Conservation (phyloP, 1,284 basidiomycete species). For the Cutaneotrichosporon curvatum region DNA sequence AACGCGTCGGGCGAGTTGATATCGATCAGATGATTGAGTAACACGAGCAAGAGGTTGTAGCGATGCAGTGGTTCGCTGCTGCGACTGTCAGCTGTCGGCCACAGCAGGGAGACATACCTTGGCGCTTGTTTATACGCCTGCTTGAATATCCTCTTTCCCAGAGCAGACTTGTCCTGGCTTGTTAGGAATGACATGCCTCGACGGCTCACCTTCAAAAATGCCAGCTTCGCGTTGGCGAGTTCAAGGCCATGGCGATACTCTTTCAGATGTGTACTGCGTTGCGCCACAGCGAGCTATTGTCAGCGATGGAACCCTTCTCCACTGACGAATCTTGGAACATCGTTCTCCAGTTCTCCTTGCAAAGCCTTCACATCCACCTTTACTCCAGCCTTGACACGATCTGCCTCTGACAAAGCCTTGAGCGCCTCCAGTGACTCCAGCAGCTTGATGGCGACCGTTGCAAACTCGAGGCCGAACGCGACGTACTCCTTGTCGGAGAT, state of each 20-base stretch:
- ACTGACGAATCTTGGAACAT: constrained; percentile 19
- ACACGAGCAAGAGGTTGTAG: constrained; percentile 25
- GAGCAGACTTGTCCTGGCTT: constrained; percentile 19
- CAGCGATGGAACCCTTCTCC: not conserved
- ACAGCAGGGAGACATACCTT: constrained; percentile 7
- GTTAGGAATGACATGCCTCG: not conserved
- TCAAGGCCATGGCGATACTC: constrained; percentile 21
- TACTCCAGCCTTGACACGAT: not conserved
- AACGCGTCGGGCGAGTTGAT: constrained; percentile 4
- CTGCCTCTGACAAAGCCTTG: not conserved
- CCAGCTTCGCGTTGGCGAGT: constrained; percentile 21
- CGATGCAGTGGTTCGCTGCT: constrained; percentile 22
- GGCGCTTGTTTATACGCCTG: constrained; percentile 16
- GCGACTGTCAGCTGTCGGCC: not conserved
- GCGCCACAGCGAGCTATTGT: constrained; percentile 20
- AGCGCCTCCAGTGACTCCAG: constrained; percentile 11
- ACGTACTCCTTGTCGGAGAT: constrained; percentile 31
- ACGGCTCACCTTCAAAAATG: constrained; percentile 23
- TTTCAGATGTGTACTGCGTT: constrained; percentile 18
- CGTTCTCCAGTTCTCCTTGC: constrained; percentile 21
- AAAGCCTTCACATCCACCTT: constrained; percentile 15
- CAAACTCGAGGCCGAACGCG: constrained; percentile 32
- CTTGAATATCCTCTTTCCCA: constrained; percentile 23
- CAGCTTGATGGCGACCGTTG: constrained; percentile 28
- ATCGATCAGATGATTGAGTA: constrained; percentile 17